phyloP scores from a whole-genome alignment of 73 alveolate species.

The Uronychia binucleata region DNA sequence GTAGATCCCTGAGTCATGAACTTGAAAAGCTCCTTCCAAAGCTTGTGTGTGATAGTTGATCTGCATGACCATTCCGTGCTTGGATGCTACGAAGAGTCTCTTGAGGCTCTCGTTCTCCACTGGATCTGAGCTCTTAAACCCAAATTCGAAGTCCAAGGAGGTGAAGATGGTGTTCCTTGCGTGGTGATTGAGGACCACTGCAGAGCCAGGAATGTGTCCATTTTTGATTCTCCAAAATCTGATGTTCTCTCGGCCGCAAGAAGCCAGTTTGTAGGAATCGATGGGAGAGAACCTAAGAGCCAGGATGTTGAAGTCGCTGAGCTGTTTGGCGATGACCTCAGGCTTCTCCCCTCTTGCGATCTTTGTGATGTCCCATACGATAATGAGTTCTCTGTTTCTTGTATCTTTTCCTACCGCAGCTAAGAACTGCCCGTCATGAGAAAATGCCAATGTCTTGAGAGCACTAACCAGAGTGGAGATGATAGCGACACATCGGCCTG shows the following conservation, averaged over 20 bases:
- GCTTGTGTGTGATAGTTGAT: constrained; percentile 71
- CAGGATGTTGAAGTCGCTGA: constrained; percentile 77
- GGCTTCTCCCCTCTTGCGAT: constrained; percentile 81
- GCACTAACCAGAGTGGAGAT: constrained; percentile 66
- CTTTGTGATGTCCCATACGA: constrained; percentile 87
- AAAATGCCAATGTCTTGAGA: constrained; percentile 64
- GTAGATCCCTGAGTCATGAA: constrained; percentile 88
- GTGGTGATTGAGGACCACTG: constrained; percentile 92
- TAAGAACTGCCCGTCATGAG: constrained; percentile 66
- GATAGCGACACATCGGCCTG: constrained; percentile 71
- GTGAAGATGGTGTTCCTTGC: constrained; percentile 94
- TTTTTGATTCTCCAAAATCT: constrained; percentile 96
- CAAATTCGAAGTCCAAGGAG: constrained; percentile 87
- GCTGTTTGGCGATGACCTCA: constrained; percentile 74
- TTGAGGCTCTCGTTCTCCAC: constrained; percentile 59
- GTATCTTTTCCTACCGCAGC: constrained; percentile 74
- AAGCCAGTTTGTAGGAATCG: constrained; percentile 79
- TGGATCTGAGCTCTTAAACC: constrained; percentile 72
- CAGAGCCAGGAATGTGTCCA: constrained; percentile 86
- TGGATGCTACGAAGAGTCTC: constrained; percentile 72
- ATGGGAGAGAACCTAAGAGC: constrained; percentile 88
- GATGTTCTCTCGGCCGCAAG: constrained; percentile 96
- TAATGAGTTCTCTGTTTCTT: constrained; percentile 75
- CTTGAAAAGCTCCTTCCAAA: constrained; percentile 80
- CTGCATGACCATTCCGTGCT: constrained; percentile 73